Conservation (phyloP, 352 stramenopile genomes). For the Pythium coloratum region DNA sequence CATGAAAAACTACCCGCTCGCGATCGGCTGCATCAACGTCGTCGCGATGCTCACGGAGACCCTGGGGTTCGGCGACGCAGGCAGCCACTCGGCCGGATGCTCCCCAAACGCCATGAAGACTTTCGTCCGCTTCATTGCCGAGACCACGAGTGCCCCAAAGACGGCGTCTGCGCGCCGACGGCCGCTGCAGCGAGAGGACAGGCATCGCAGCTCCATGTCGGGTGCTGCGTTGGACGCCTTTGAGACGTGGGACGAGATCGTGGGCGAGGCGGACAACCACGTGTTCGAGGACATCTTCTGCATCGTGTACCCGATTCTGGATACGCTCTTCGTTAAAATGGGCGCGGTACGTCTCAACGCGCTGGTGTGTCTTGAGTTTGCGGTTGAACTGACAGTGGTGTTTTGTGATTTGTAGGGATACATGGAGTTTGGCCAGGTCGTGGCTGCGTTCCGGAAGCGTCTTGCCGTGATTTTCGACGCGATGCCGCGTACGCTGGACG, state of each 20-base stretch:
- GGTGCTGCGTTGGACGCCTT: slow-evolving; percentile 41
- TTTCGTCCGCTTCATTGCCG: slow-evolving; percentile 68
- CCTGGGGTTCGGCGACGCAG: slow-evolving; percentile 75
- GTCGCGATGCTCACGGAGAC: slow-evolving; percentile 69
- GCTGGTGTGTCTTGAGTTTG: not conserved
- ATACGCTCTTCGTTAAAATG: slow-evolving; percentile 87
- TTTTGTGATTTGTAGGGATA: slow-evolving; percentile 57
- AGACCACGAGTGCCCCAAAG: slow-evolving; percentile 36
- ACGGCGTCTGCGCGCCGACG: not conserved
- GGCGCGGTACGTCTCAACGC: slow-evolving; percentile 57
- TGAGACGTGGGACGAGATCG: slow-evolving; percentile 72
- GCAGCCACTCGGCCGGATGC: slow-evolving; percentile 72
- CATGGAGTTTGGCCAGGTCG: slow-evolving; percentile 89
- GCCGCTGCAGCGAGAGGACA: slow-evolving; percentile 3
- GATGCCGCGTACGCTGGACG: slow-evolving; percentile 55
- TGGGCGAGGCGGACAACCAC: slow-evolving; percentile 69
- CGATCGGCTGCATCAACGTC: slow-evolving; percentile 87
- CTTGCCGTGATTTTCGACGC: slow-evolving; percentile 73
- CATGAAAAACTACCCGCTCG: slow-evolving; percentile 89
- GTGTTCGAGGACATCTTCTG: slow-evolving; percentile 89
- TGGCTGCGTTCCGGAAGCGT: slow-evolving; percentile 61
- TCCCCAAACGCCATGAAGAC: slow-evolving; percentile 73
- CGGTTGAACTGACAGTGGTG: not conserved
- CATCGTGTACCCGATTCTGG: slow-evolving; percentile 74
- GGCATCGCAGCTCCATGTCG: slow-evolving; percentile 29